Evolutionary conservation across 2,329 filamentous ascomycete genomes (phyloP).

Genomic region (Phialophora expanda): DNA sequence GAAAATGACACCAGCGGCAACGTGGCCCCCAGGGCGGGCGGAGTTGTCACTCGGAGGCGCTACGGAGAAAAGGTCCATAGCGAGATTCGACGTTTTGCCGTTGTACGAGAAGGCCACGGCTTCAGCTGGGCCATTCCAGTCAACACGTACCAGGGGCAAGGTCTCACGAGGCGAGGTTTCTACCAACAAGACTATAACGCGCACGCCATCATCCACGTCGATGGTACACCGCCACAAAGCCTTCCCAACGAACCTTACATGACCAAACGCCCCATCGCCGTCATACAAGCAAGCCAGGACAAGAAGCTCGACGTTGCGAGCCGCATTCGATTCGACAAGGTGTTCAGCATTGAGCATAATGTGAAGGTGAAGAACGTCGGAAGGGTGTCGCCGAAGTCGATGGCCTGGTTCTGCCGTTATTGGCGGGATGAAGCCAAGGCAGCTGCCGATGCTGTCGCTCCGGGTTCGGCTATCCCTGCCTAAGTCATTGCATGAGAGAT

Average conservation of each 20-base stretch:
- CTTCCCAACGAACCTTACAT: conserved; percentile 42
- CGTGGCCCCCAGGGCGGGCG: background rate
- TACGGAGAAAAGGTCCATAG: conserved; percentile 13
- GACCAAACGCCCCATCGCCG: conserved; percentile 47
- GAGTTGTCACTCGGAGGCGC: conserved; percentile 23
- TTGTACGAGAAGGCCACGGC: conserved; percentile 40
- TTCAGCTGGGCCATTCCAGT: conserved; percentile 48
- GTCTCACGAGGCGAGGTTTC: conserved; percentile 47
- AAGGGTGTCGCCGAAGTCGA: conserved; percentile 41
- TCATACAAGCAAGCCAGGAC: conserved; percentile 40
- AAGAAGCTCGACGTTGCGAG: conserved; percentile 44
- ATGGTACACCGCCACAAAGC: conserved; percentile 25
- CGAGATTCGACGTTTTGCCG: conserved; percentile 41
- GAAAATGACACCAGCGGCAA: conserved; percentile 33
- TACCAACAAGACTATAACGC: conserved; percentile 39
- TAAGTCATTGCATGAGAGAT: background rate
- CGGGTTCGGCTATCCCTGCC: background rate
- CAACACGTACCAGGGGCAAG: conserved; percentile 48
- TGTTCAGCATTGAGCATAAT: conserved; percentile 52
- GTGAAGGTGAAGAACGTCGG: conserved; percentile 51
- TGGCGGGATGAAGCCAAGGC: conserved; percentile 12
- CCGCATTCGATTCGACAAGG: conserved; percentile 50
- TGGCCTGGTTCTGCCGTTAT: conserved; percentile 39
- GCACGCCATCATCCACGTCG: conserved; percentile 49
- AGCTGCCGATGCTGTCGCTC: background rate